Conservation (phyloP, 257 asterid genomes). For the Solanum bukasovii region DNA sequence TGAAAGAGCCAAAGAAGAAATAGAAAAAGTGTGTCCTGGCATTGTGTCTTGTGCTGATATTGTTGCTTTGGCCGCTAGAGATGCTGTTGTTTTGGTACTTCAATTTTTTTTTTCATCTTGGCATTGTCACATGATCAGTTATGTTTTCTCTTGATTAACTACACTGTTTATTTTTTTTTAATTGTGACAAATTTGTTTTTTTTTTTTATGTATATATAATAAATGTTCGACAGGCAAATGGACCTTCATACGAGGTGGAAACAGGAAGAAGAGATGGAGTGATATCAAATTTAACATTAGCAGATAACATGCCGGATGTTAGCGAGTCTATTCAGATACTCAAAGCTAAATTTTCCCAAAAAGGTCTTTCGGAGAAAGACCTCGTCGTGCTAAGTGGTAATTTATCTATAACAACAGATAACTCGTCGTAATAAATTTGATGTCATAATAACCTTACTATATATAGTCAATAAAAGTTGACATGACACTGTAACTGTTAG, state of each 20-base stretch:
- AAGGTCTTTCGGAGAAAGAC: conserved; percentile 53
- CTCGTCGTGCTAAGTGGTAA: conserved; percentile 65
- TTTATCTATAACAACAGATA: background rate
- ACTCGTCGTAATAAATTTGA: background rate
- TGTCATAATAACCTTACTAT: background rate
- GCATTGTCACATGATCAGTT: background rate
- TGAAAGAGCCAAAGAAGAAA: conserved; percentile 43
- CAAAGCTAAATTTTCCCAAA: conserved; percentile 40
- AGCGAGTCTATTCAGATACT: conserved; percentile 39
- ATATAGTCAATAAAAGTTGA: background rate
- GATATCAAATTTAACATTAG: conserved; percentile 33
- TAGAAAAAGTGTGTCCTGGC: conserved; percentile 52
- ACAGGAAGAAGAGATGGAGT: conserved; percentile 70
- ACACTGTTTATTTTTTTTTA: background rate
- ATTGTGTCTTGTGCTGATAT: conserved; percentile 76
- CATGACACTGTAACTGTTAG: background rate
- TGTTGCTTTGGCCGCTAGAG: conserved; percentile 79
- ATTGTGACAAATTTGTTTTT: background rate
- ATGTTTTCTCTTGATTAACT: background rate
- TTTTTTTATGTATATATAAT: background rate
- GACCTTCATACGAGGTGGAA: conserved; percentile 57
- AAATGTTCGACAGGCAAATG: conserved; percentile 31
- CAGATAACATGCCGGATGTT: conserved; percentile 63
- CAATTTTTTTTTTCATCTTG: background rate
- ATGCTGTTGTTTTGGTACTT: conserved; percentile 51